These are phyloP conservation scores for Venturia oleaginea DNA, from an alignment of 2,329 filamentous ascomycete species.

Conservation along the genomic window DNA sequence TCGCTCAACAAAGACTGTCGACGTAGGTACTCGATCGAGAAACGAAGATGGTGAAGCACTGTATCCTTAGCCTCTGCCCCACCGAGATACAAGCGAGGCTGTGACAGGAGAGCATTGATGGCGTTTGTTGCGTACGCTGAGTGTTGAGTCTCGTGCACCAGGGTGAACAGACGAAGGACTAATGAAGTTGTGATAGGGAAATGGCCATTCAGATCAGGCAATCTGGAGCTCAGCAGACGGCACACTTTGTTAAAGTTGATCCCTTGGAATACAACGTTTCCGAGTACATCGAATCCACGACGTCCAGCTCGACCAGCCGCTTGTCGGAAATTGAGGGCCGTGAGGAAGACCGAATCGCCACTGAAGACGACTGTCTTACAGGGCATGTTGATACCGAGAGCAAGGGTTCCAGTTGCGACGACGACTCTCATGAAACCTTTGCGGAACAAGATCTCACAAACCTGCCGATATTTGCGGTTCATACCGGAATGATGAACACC, in stretches of 20 bases:
- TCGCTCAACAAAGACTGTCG: constrained; percentile 56
- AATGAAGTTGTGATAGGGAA: constrained; percentile 70
- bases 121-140: constrained; percentile 53
- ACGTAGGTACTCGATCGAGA: constrained; percentile 71
- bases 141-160: constrained; percentile 57
- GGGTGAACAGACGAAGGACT: constrained; percentile 57
- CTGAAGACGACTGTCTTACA: constrained; percentile 73
- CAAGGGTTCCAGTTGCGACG: constrained; percentile 66
- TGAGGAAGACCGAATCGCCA: constrained; percentile 64
- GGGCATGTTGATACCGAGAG: constrained; percentile 65
- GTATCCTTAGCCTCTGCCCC: constrained; percentile 58
- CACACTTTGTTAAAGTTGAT: constrained; percentile 52
- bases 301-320: constrained; percentile 69
- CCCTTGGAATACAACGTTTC: constrained; percentile 71
- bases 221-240: constrained; percentile 61
- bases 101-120: constrained; percentile 59
- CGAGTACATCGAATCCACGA: constrained; percentile 70
- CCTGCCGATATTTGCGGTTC: constrained; percentile 67
- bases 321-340: constrained; percentile 67
- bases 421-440: constrained; percentile 62
- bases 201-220: constrained; percentile 67
- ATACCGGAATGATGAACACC: constrained; percentile 73
- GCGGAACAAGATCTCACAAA: constrained; percentile 65
- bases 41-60: constrained; percentile 66
- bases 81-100: constrained; percentile 61